Percentiles rank a stretch among this genome's conserved stretches.
These are phyloP conservation scores for Hysterium pulicare DNA, from an alignment of 2,329 filamentous ascomycete genomes.

Conservation along the genomic window DNA sequence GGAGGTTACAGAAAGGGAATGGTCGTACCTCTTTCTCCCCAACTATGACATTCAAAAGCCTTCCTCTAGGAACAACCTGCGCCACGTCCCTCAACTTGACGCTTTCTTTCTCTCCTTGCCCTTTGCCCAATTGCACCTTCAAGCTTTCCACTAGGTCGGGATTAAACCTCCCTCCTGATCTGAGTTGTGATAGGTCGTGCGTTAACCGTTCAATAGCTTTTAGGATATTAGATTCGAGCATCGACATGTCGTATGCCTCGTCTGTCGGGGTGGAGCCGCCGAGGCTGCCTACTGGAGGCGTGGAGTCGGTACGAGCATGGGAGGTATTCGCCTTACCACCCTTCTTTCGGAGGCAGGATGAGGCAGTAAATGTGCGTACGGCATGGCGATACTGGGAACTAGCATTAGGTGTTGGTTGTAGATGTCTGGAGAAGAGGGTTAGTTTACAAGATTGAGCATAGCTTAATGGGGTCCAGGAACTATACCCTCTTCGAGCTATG, in stretches of 20 bases:
- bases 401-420: background rate
- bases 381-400: background rate
- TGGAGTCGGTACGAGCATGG: conserved; percentile 32
- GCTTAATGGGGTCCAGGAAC: background rate
- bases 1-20: background rate
- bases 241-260: conserved; percentile 61
- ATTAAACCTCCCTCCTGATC: conserved; percentile 61
- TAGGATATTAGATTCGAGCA: conserved; percentile 55
- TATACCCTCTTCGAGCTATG: background rate
- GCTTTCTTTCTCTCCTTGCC: conserved; percentile 44
- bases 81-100: conserved; percentile 60
- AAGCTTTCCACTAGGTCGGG: conserved; percentile 59
- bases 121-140: conserved; percentile 55
- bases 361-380: conserved; percentile 40
- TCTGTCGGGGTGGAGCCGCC: conserved; percentile 36
- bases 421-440: background rate
- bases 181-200: conserved; percentile 59
- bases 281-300: conserved; percentile 25
- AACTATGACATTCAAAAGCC: conserved; percentile 59
- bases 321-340: conserved; percentile 50
- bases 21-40: conserved; percentile 60
- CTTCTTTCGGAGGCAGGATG: conserved; percentile 48
- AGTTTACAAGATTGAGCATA: background rate
- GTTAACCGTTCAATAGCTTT: conserved; percentile 56
- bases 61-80: conserved; percentile 63